Conservation (phyloP, 768 basidiomycete genomes). For the Cantharellus cinnabarinus region DNA sequence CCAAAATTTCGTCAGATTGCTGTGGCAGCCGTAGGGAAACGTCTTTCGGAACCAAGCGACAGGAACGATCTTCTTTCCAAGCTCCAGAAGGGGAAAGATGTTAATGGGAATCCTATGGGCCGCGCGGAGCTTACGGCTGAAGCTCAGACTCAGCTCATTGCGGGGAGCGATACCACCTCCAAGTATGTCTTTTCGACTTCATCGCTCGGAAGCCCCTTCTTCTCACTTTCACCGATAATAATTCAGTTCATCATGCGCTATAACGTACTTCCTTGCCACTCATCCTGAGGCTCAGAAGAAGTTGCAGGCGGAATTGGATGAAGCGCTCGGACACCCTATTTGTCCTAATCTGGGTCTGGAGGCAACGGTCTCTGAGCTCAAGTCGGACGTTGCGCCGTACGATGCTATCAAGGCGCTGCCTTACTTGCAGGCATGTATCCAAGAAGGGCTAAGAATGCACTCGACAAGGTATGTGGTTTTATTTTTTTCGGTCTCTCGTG, state of each 20-base stretch:
- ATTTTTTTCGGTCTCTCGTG: not conserved
- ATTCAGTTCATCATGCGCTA: constrained; percentile 67
- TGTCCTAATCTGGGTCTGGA: not conserved
- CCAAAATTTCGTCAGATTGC: constrained; percentile 9
- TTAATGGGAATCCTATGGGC: constrained; percentile 59
- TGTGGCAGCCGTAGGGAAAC: constrained; percentile 35
- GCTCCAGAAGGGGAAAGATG: constrained; percentile 58
- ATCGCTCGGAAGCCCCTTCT: not conserved
- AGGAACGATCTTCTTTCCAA: constrained; percentile 66
- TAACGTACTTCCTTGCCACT: constrained; percentile 61
- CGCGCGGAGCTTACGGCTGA: constrained; percentile 75
- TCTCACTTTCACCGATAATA: not conserved
- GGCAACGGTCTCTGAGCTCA: not conserved
- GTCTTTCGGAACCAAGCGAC: constrained; percentile 45
- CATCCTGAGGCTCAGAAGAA: constrained; percentile 44
- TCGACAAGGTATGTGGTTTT: constrained; percentile 26
- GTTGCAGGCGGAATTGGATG: constrained; percentile 57
- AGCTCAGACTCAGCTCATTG: constrained; percentile 66
- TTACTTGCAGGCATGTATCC: constrained; percentile 73
- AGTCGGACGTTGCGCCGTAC: constrained; percentile 18
- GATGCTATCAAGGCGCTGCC: constrained; percentile 53
- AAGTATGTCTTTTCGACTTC: constrained; percentile 32
- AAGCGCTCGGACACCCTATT: constrained; percentile 29
- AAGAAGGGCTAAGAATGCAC: constrained; percentile 69
- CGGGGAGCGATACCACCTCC: constrained; percentile 82